Percentiles rank a stretch among this genome's conserved stretches.
These are phyloP conservation scores for Gillenia trifoliata DNA, from an alignment of 306 rosid genomes.

Conservation along the genomic window DNA sequence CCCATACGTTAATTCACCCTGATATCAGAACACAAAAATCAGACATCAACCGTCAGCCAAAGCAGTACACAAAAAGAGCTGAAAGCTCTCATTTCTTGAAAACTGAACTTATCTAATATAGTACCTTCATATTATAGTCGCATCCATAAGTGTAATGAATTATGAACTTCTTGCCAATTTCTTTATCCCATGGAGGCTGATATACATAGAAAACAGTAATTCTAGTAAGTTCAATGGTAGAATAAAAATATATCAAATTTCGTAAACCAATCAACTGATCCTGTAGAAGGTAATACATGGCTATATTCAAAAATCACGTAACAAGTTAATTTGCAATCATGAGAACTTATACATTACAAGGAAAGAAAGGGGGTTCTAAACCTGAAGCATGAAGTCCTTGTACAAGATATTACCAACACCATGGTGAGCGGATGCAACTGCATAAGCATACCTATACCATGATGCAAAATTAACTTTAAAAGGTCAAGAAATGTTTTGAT, in stretches of 20 bases:
- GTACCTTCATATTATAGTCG: slow-evolving; percentile 88
- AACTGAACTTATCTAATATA: neutral
- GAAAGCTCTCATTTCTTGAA: slow-evolving; percentile 4
- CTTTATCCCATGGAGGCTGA: slow-evolving; percentile 95
- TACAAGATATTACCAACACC: slow-evolving; percentile 72
- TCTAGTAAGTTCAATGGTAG: slow-evolving; percentile 6
- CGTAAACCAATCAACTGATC: neutral
- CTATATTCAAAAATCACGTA: neutral
- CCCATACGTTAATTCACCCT: slow-evolving; percentile 93
- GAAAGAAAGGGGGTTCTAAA: slow-evolving; percentile 15
- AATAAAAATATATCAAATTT: neutral
- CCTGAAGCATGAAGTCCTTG: slow-evolving; percentile 99
- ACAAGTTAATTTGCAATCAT: slow-evolving; percentile 4
- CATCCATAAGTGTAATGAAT: slow-evolving; percentile 97
- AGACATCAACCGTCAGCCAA: slow-evolving; percentile 18
- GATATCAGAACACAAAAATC: slow-evolving; percentile 12
- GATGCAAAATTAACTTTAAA: slow-evolving; percentile 15
- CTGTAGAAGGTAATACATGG: neutral
- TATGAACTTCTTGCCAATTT: slow-evolving; percentile 65
- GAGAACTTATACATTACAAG: neutral
- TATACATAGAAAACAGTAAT: slow-evolving; percentile 22
- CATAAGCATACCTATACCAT: slow-evolving; percentile 83
- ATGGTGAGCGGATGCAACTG: slow-evolving; percentile 85
- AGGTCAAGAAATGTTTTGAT: neutral
- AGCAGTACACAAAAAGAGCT: neutral